Conservation (phyloP, 2,329 filamentous ascomycete species). For the Colletotrichum sp. region DNA sequence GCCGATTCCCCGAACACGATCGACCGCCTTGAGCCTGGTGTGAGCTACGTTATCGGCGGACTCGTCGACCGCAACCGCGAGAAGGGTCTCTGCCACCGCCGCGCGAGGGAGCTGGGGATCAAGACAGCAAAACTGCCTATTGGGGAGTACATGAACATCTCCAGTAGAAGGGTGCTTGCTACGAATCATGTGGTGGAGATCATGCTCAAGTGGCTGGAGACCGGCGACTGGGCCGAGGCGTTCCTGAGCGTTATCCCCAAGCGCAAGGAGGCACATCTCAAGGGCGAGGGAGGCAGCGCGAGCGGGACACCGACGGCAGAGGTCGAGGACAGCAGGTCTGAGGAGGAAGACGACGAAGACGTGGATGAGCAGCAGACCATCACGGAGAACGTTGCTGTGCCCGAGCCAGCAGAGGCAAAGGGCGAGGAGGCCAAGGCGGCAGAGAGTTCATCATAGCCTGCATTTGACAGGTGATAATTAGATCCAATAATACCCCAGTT, state of each 20-base stretch:
- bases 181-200: conserved; percentile 98
- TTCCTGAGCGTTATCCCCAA: conserved; percentile 90
- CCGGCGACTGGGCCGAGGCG: conserved; percentile 88
- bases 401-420: background rate
- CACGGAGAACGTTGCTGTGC: background rate
- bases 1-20: conserved; percentile 90
- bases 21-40: conserved; percentile 82
- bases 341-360: conserved; percentile 31
- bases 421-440: background rate
- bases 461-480: conserved; percentile 5
- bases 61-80: conserved; percentile 96
- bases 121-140: conserved; percentile 92
- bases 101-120: conserved; percentile 76
- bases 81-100: conserved; percentile 90
- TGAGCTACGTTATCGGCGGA: conserved; percentile 91
- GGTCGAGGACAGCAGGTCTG: conserved; percentile 27
- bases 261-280: conserved; percentile 81
- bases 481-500: conserved; percentile 9
- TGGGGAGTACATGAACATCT: conserved; percentile 93
- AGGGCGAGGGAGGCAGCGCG: conserved; percentile 24
- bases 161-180: conserved; percentile 82
- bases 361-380: conserved; percentile 31
- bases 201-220: conserved; percentile 91
- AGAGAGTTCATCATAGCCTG: conserved; percentile 4
- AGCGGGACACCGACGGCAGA: conserved; percentile 30